Percentiles rank a stretch among this genome's conserved stretches.
phyloP scores from a whole-genome alignment of 108 stramenopile genomes.

The Pseudonitzschia pungens region DNA sequence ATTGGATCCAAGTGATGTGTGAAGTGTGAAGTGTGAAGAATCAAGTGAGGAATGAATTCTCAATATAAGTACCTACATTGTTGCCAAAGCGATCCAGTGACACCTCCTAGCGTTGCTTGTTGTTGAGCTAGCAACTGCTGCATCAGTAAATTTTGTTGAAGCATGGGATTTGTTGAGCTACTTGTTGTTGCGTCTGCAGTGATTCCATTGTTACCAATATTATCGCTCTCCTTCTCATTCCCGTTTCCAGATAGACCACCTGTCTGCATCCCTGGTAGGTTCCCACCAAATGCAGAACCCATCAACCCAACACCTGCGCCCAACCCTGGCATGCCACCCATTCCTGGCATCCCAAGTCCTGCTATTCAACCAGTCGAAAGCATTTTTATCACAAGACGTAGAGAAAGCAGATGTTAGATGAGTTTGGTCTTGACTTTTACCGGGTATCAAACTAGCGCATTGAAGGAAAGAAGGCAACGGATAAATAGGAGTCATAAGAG shows the following conservation, averaged over 20 bases:
- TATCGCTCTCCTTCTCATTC: conserved; percentile 23
- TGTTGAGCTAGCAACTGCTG: conserved; percentile 41
- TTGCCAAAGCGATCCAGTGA: conserved; percentile 30
- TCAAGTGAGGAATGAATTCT: not conserved
- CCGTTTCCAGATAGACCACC: conserved; percentile 15
- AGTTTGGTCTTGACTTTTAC: not conserved
- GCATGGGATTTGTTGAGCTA: conserved; percentile 20
- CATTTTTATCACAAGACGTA: too few species aligned
- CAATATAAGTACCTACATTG: conserved; percentile 18
- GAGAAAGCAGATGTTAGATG: not conserved
- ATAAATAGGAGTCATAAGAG: not conserved
- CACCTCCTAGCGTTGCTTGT: conserved; percentile 29
- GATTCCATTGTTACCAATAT: conserved; percentile 11
- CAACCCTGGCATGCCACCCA: conserved; percentile 31
- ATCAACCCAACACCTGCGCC: conserved; percentile 19
- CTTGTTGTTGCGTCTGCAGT: conserved; percentile 12
- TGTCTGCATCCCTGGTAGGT: conserved; percentile 11
- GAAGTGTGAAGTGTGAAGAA: not conserved
- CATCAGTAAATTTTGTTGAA: conserved; percentile 42
- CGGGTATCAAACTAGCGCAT: not conserved
- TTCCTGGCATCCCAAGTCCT: conserved; percentile 30
- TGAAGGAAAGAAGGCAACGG: not conserved
- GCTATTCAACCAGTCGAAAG: not conserved
- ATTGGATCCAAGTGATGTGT: not conserved
- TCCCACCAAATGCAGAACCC: conserved; percentile 21